Percentiles rank a stretch among this genome's conserved stretches.
Evolutionary conservation across 176 grass and related monocot species (phyloP).

Genomic region (Avena atlantica): DNA sequence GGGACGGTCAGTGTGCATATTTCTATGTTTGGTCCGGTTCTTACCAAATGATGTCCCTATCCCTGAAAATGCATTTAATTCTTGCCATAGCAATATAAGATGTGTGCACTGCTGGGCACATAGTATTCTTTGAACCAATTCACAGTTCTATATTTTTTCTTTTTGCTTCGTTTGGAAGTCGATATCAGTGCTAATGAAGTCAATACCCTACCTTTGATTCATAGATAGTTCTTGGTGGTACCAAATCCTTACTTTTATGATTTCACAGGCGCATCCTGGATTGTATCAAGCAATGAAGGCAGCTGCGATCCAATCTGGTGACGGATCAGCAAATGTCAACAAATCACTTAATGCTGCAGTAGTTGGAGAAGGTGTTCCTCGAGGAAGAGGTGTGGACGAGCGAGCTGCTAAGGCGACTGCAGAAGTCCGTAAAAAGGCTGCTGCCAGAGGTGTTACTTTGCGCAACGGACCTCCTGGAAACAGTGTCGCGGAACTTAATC

Average conservation of each 20-base stretch:
- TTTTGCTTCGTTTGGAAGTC: neutral
- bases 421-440: constrained; percentile 83
- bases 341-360: constrained; percentile 62
- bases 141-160: neutral
- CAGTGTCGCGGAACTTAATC: constrained; percentile 40
- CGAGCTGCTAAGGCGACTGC: constrained; percentile 75
- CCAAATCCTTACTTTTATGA: neutral
- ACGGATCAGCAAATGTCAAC: constrained; percentile 47
- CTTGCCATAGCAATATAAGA: neutral
- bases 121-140: neutral
- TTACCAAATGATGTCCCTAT: neutral
- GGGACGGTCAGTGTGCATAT: neutral
- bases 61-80: neutral
- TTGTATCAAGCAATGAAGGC: constrained; percentile 80
- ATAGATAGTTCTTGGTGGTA: neutral
- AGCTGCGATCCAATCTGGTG: constrained; percentile 62
- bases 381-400: constrained; percentile 76
- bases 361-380: constrained; percentile 63
- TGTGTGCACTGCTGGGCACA: neutral
- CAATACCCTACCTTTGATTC: neutral
- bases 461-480: constrained; percentile 56
- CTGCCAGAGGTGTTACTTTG: constrained; percentile 69
- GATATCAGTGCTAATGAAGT: neutral
- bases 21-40: neutral
- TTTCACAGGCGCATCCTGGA: constrained; percentile 74